Evolutionary conservation across 768 basidiomycete genomes (phyloP), one percentile per base, ranked within the genome.

Genomic region (Porphyrellus cyaneotinctus): DNA sequence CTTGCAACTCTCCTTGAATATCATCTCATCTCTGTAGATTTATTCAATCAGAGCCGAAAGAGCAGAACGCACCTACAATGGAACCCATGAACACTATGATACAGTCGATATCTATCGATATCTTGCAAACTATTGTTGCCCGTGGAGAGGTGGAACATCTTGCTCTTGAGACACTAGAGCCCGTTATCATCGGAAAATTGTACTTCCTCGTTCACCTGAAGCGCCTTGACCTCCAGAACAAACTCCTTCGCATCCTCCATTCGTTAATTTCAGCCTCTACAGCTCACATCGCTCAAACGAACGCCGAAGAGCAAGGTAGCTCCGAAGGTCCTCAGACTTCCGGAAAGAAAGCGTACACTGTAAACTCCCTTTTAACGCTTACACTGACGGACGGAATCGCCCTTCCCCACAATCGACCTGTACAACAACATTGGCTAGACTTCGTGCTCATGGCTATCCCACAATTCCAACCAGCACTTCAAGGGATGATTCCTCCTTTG

Each of bases 351-450:
- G 43, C 72, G 8, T 81, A 85, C 59, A 71, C 79, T 11, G 68
- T 88, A 45, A 89, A 87, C 61, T 80, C 88, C 0, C 78, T 92
- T 38, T 70, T 97, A 24, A 78, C 87, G 0, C 88, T 88, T 59
- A 84, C 87, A 0, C 74, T 97, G 20, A 74, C 87, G 17, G 91
- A 95, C 63, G 95, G 91, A 3, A 82, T 98, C 43, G 74, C 84
- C 12, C 67, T 75, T 6, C 72, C 77, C 11, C 70, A 78, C 28
- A 97, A 95, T 70, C 82, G 85, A 26, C 78, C 91, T 1, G 79
- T 95, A 23, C 68, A 95, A 28, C 95, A 97, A 63, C 91, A 97
- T 61, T 98, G 95, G 95, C 77, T 98, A 24, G 95, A 98, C 66
- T 98, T 99, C 66, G 78, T 97, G 53, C 78, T 95, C 49, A 90